Evolutionary conservation across 345 rosid species (phyloP), one percentile per base, ranked within the genome.

Genomic region (Crucihimalaya himalaica): DNA sequence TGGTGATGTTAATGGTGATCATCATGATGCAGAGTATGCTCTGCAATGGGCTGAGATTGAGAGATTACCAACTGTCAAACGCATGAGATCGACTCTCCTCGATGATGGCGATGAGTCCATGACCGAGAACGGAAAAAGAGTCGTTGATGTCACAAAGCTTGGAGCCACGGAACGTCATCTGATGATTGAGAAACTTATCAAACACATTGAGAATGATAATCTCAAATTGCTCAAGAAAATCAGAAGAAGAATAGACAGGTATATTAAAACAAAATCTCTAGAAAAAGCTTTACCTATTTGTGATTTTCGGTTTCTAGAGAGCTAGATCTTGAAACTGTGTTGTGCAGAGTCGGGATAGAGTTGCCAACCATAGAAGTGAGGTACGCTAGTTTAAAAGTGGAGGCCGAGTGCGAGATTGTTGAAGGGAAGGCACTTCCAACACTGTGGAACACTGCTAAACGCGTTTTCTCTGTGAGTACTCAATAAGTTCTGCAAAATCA

Each of bases 401-500:
- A 86, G 69, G 89, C 94, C 4, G 86, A 86, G 54, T 88, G 91
- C 27, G 83, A 87, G 60, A 82, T 92, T 39, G 87, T 88, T 31
- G 80, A 81, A 57, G 97, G 96, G 46, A 90, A 83, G 73, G 88
- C 97, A 15, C 92, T 89, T 63, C 94, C 97, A 19, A 90, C 96
- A 54, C 82, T 92, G 2, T 92, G 96, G 94, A 85, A 86, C 76
- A 81, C 90, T 25, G 27, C 81, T 7, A 85, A 47, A 58, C 56
- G 71, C 68, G 15, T 81, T n/a, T 4, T 87, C 75, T 73, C 80
- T 42, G 97, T 91, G 71, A 83, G 90, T 78, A 56, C 14, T 14
- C 21, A 47, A 54, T 18, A 61, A 32, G 4, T 62, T 68, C 64
- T 61, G 74, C 42, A 68, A 43, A 62, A 40, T 46, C 35, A 35